A percentile compares a stretch with the other conserved stretches of the same genome.
These are phyloP conservation scores for Epichloe aotearoae DNA, from an alignment of 2,329 filamentous ascomycete species.

Conservation along the genomic window DNA sequence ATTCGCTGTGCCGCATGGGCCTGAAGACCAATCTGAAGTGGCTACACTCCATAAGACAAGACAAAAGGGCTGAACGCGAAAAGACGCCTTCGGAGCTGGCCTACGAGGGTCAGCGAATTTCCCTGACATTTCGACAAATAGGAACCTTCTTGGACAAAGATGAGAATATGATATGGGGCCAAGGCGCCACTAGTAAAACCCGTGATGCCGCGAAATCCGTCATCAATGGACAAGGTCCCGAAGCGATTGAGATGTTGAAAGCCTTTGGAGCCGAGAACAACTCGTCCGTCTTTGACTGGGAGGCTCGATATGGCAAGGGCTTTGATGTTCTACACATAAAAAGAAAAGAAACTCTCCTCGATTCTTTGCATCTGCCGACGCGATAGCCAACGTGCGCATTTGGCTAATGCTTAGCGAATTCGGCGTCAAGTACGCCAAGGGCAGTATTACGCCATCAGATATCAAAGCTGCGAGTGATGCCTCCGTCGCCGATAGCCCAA, in stretches of 20 bases:
- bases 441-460: slow-evolving; percentile 19
- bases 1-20: slow-evolving; percentile 77
- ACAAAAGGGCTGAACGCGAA: slow-evolving; percentile 58
- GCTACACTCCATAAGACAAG: slow-evolving; percentile 84
- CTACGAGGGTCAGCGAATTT: slow-evolving; percentile 67
- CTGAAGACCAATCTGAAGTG: slow-evolving; percentile 70
- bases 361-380: slow-evolving; percentile 36
- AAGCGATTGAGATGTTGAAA: slow-evolving; percentile 55
- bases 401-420: slow-evolving; percentile 36
- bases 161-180: slow-evolving; percentile 71
- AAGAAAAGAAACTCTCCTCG: slow-evolving; percentile 28
- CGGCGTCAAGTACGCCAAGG: slow-evolving; percentile 32
- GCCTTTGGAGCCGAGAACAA: slow-evolving; percentile 84
- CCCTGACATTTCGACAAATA: slow-evolving; percentile 80
- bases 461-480: background rate
- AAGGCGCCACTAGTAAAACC: slow-evolving; percentile 65
- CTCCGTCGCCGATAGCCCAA: slow-evolving; percentile 11
- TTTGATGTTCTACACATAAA: slow-evolving; percentile 68
- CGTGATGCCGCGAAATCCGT: slow-evolving; percentile 46
- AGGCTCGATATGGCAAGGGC: slow-evolving; percentile 58
- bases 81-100: slow-evolving; percentile 59
- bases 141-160: slow-evolving; percentile 65
- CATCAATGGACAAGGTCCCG: slow-evolving; percentile 53
- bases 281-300: slow-evolving; percentile 59
- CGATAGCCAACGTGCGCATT: slow-evolving; percentile 34